Conservation (phyloP, 352 stramenopile species). For the Phytophthora sp. region DNA sequence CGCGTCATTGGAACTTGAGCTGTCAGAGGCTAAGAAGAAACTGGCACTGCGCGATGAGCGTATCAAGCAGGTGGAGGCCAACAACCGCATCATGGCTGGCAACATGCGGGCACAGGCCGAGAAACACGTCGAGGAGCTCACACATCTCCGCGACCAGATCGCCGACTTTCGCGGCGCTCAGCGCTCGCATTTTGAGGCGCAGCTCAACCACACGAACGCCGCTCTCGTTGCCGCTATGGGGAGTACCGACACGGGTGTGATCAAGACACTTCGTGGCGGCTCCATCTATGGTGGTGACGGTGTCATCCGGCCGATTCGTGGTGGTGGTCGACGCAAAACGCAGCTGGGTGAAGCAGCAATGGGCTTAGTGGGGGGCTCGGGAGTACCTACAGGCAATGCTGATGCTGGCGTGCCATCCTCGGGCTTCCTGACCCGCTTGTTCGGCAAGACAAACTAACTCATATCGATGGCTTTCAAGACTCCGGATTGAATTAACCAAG, state of each 20-base stretch:
- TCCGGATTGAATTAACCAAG: constrained; percentile 15
- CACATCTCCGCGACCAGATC: constrained; percentile 84
- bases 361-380: constrained; percentile 7
- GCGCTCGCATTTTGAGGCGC: constrained; percentile 78
- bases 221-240: constrained; percentile 33
- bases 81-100: constrained; percentile 86
- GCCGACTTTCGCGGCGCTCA: constrained; percentile 81
- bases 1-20: constrained; percentile 86
- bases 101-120: constrained; percentile 91
- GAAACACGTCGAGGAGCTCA: constrained; percentile 90
- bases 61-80: constrained; percentile 90
- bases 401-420: constrained; percentile 31
- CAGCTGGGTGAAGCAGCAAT: constrained; percentile 35
- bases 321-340: constrained; percentile 69
- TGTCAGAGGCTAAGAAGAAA: constrained; percentile 91
- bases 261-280: constrained; percentile 72
- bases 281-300: constrained; percentile 70
- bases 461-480: background rate
- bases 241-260: constrained; percentile 42
- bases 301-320: constrained; percentile 78
- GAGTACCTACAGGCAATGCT: background rate
- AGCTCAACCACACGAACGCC: constrained; percentile 58
- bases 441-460: constrained; percentile 52
- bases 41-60: constrained; percentile 88
- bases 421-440: constrained; percentile 61